These are phyloP conservation scores for Picea abies DNA, from an alignment of 83 land plant genomes.

Conservation along the genomic window DNA sequence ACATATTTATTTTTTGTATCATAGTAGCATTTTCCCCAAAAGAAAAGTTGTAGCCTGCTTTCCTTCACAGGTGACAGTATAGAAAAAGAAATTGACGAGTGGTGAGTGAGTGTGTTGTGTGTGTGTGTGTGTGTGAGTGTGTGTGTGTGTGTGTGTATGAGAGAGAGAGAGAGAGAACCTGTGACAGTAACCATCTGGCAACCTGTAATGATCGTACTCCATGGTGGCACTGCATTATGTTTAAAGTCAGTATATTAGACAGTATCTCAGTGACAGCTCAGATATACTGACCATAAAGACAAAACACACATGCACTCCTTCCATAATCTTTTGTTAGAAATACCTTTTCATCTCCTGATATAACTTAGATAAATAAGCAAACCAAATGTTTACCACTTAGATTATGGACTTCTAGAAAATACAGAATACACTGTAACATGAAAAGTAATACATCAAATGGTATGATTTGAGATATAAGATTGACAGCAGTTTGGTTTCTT, in stretches of 20 bases:
- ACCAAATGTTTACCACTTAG: background rate
- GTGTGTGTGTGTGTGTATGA: background rate
- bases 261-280: slow-evolving; percentile 1
- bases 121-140: background rate
- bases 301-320: background rate
- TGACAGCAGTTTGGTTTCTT: background rate
- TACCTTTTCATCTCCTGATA: background rate
- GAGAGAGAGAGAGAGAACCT: slow-evolving; percentile 47
- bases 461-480: background rate
- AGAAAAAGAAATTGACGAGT: background rate
- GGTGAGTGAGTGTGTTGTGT: background rate
- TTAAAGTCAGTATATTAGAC: background rate
- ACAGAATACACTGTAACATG: background rate
- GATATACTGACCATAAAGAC: background rate
- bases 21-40: too few relatives aligned
- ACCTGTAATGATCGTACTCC: slow-evolving; percentile 91
- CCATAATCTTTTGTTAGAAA: background rate
- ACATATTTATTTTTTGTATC: too few relatives aligned
- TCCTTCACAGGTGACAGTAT: background rate
- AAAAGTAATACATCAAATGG: background rate
- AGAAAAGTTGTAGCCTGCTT: background rate
- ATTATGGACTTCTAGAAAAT: background rate
- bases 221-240: slow-evolving; percentile 85
- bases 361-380: background rate
- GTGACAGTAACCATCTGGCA: slow-evolving; percentile 87